A percentile compares a stretch with the other conserved stretches of the same genome.
phyloP scores from a whole-genome alignment of 805 yeast species.

The Metschnikowia peoriensis region DNA sequence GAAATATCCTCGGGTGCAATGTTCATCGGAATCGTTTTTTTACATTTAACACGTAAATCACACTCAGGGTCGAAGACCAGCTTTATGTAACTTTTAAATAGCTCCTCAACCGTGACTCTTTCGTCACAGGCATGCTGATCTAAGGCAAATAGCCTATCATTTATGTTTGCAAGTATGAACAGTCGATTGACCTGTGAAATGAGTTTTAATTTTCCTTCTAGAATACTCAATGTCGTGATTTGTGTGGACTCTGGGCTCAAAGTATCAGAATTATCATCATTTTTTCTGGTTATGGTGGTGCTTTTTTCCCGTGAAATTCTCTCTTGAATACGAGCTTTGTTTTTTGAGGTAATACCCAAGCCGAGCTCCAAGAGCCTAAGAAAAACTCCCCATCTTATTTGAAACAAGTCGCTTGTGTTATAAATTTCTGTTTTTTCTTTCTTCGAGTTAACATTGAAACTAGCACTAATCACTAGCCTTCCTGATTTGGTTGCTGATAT shows the following conservation, averaged over 20 bases:
- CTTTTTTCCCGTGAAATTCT: not conserved
- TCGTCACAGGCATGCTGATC: constrained; percentile 92
- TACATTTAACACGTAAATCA: constrained; percentile 13
- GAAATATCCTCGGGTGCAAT: constrained; percentile 28
- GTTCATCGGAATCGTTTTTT: constrained; percentile 14
- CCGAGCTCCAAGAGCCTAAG: not conserved
- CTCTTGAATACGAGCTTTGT: no score
- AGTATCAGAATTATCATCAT: not conserved
- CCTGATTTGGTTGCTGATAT: not conserved
- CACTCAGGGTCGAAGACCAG: constrained; percentile 21
- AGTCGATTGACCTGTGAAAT: constrained; percentile 57
- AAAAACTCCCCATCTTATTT: not conserved
- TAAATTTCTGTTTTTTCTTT: not conserved
- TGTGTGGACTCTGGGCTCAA: not conserved
- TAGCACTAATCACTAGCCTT: not conserved
- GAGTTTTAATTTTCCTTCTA: not conserved
- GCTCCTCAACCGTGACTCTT: constrained; percentile 57
- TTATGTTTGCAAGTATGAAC: constrained; percentile 49
- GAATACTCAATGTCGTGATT: not conserved
- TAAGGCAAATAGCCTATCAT: constrained; percentile 33
- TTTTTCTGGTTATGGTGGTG: no score
- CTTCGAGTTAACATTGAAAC: not conserved
- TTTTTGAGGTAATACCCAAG: not conserved
- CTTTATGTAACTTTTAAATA: constrained; percentile 38
- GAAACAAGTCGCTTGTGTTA: not conserved